Conservation (phyloP, 208 protist species). For the Leishmania major region DNA sequence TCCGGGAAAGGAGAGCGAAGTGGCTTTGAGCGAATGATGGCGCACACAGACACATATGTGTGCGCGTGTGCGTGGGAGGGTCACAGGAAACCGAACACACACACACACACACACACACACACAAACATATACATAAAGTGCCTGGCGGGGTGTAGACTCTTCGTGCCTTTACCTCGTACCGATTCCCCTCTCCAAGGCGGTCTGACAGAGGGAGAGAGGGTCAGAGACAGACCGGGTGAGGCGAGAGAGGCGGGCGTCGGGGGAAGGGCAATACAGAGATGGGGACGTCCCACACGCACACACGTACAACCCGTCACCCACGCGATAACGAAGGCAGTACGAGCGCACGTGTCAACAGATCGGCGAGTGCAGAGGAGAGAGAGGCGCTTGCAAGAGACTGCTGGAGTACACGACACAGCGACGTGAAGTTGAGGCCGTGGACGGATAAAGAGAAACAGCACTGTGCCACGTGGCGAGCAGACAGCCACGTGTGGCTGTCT, state of each 20-base stretch:
- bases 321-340: background rate
- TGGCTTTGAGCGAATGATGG: too few relatives aligned
- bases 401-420: background rate
- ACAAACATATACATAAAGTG: too few relatives aligned
- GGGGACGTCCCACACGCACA: background rate
- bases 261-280: background rate
- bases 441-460: background rate
- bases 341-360: background rate
- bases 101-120: too few relatives aligned
- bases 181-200: too few relatives aligned
- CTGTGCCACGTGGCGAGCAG: background rate
- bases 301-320: background rate
- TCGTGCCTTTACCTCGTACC: too few relatives aligned
- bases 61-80: background rate
- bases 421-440: background rate
- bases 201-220: too few relatives aligned
- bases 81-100: background rate
- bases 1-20: background rate
- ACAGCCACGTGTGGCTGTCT: background rate
- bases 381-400: background rate
- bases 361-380: background rate
- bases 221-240: too few relatives aligned
- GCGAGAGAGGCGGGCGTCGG: too few relatives aligned
- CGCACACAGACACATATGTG: background rate
- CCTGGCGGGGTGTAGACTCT: too few relatives aligned